A percentile compares a stretch with the other conserved stretches of the same genome.
Evolutionary conservation across 202 grass and related monocot species (phyloP).

Genomic region (Saccharum hybrid): DNA sequence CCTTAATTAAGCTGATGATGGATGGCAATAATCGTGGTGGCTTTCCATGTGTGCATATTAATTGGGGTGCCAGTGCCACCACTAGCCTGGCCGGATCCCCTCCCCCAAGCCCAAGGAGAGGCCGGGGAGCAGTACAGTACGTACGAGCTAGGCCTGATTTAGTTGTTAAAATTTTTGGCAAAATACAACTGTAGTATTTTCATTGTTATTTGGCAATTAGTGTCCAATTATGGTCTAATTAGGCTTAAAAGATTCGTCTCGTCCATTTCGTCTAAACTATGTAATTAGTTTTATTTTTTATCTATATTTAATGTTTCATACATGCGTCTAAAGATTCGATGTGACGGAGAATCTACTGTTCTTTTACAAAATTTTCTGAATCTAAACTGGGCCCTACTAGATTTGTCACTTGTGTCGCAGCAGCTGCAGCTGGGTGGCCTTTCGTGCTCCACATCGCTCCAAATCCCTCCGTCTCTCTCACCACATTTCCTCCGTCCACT

Average conservation of each 20-base stretch:
- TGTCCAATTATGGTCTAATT: too few relatives aligned
- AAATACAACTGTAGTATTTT: neutral
- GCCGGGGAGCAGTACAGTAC: neutral
- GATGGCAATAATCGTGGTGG: neutral
- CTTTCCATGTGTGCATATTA: conserved; percentile 35
- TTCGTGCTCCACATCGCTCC: conserved; percentile 50
- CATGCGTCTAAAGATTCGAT: too few relatives aligned
- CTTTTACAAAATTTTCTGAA: too few relatives aligned
- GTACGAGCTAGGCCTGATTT: too few relatives aligned
- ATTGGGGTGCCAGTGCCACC: conserved; percentile 44
- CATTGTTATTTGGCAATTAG: neutral
- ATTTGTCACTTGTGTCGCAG: conserved; percentile 46
- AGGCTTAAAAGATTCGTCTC: too few relatives aligned
- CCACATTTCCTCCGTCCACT: neutral
- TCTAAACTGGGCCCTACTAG: neutral
- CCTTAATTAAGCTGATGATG: conserved; percentile 11
- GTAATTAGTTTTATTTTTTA: too few relatives aligned
- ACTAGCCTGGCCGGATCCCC: neutral
- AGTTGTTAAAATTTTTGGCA: too few relatives aligned
- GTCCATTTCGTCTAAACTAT: too few relatives aligned
- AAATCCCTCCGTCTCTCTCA: neutral
- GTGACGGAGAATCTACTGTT: too few relatives aligned
- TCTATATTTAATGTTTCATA: too few relatives aligned
- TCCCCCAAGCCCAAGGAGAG: too few relatives aligned
- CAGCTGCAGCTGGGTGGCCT: conserved; percentile 33